Percentiles rank a stretch among this genome's conserved stretches.
Conservation (phyloP, 1,284 basidiomycete species). For the Ceratobasidium sp. region DNA sequence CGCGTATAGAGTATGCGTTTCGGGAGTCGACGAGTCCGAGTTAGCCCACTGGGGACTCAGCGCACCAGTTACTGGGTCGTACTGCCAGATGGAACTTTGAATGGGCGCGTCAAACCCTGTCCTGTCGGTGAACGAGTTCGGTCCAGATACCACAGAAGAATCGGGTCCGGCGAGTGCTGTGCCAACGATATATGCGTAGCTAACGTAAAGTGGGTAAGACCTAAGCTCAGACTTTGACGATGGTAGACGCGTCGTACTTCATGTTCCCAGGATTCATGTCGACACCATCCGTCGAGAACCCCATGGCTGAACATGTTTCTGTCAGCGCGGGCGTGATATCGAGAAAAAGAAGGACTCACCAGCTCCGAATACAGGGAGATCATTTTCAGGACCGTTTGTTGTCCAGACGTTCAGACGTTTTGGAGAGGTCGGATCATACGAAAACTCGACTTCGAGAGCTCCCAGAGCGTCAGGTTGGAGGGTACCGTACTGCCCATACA, state of each 20-base stretch:
- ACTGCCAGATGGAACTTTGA: conserved; percentile 34
- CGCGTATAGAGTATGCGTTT: conserved; percentile 1
- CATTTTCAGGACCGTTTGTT: no score
- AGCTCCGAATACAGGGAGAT: no score
- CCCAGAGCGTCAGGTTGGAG: no score
- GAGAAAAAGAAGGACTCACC: no score
- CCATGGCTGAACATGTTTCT: no score
- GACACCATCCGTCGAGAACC: no score
- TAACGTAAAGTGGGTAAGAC: not conserved
- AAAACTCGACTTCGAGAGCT: no score
- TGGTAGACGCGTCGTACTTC: conserved; percentile 1
- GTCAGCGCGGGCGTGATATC: no score
- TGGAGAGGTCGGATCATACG: no score
- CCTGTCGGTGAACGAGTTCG: conserved; percentile 3
- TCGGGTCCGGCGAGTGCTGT: not conserved
- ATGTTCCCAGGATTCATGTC: conserved; percentile 10
- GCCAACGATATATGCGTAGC: conserved; percentile 14
- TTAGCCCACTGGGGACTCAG: conserved; percentile 28
- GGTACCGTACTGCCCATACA: no score
- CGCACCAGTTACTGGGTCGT: not conserved
- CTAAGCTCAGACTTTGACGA: not conserved
- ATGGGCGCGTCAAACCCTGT: not conserved
- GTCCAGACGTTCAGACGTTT: no score
- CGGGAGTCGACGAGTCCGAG: not conserved
- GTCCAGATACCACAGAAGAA: not conserved